phyloP scores from a whole-genome alignment of 371 early-diverging fungal genomes.

The Haplosporangium sp. region DNA sequence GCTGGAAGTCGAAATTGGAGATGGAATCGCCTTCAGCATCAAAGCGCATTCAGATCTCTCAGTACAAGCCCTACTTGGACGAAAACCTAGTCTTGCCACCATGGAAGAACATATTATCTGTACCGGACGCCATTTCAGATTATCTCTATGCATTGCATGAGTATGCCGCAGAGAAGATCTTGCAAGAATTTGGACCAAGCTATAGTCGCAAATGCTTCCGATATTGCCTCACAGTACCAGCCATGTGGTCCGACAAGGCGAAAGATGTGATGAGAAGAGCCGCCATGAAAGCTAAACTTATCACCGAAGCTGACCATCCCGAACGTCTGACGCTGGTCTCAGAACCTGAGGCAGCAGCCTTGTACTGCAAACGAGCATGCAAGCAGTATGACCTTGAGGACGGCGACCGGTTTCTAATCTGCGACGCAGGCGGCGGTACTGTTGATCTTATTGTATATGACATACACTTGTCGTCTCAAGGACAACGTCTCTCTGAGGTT shows the following conservation, averaged over 20 bases:
- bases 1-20: slow-evolving; percentile 63
- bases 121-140: slow-evolving; percentile 60
- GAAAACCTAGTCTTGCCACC: slow-evolving; percentile 59
- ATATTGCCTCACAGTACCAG: slow-evolving; percentile 66
- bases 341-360: slow-evolving; percentile 67
- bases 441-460: slow-evolving; percentile 67
- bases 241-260: slow-evolving; percentile 64
- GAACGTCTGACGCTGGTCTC: slow-evolving; percentile 62
- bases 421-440: slow-evolving; percentile 76
- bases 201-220: slow-evolving; percentile 58
- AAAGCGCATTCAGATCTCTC: slow-evolving; percentile 57
- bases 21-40: slow-evolving; percentile 60
- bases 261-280: slow-evolving; percentile 66
- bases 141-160: slow-evolving; percentile 60
- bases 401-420: slow-evolving; percentile 68
- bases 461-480: slow-evolving; percentile 41
- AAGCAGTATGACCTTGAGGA: slow-evolving; percentile 61
- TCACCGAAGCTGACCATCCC: slow-evolving; percentile 56
- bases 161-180: slow-evolving; percentile 57
- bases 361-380: slow-evolving; percentile 64
- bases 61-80: slow-evolving; percentile 68
- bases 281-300: slow-evolving; percentile 60
- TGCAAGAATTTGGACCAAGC: slow-evolving; percentile 58
- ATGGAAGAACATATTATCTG: slow-evolving; percentile 58
- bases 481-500: slow-evolving; percentile 59